phyloP scores from a whole-genome alignment of 2,329 filamentous ascomycete species.

The Apiospora arundinis region DNA sequence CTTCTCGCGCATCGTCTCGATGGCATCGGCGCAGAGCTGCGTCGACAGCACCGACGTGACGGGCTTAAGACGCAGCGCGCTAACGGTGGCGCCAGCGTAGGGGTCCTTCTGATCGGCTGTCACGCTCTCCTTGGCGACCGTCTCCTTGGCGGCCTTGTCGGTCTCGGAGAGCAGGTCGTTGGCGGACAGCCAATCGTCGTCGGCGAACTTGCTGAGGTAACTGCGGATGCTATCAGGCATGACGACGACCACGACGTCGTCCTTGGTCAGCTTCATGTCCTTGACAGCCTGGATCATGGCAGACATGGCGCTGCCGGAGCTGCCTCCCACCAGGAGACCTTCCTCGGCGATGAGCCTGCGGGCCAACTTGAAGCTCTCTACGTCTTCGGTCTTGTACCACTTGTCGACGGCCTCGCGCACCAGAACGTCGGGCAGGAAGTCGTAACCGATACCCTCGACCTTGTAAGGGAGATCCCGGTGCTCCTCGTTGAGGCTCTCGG shows the following conservation, averaged over 20 bases:
- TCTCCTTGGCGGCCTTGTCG: conserved; percentile 55
- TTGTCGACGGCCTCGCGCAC: conserved; percentile 81
- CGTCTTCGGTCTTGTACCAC: conserved; percentile 98
- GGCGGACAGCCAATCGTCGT: conserved; percentile 98
- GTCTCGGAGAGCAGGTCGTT: conserved; percentile 82
- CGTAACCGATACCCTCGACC: conserved; percentile 98
- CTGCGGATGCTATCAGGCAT: conserved; percentile 96
- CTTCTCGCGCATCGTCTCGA: conserved; percentile 98
- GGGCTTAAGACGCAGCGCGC: conserved; percentile 86
- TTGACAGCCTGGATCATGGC: conserved; percentile 79
- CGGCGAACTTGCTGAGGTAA: conserved; percentile 97
- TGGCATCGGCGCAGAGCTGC: conserved; percentile 81
- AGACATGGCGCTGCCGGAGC: conserved; percentile 89
- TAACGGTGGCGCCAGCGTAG: conserved; percentile 80
- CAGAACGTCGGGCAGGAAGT: conserved; percentile 95
- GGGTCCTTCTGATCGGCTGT: conserved; percentile 59
- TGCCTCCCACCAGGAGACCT: conserved; percentile 90
- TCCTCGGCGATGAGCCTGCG: conserved; percentile 91
- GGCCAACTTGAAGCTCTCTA: conserved; percentile 89
- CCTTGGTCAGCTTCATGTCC: conserved; percentile 78
- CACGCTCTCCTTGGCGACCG: conserved; percentile 47
- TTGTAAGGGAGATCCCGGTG: conserved; percentile 88
- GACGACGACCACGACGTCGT: conserved; percentile 88
- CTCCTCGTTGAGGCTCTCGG: conserved; percentile 79
- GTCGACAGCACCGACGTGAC: conserved; percentile 81